These are phyloP conservation scores for Paecilomyces variotii DNA, from an alignment of 2,329 filamentous ascomycete species.

Conservation along the genomic window DNA sequence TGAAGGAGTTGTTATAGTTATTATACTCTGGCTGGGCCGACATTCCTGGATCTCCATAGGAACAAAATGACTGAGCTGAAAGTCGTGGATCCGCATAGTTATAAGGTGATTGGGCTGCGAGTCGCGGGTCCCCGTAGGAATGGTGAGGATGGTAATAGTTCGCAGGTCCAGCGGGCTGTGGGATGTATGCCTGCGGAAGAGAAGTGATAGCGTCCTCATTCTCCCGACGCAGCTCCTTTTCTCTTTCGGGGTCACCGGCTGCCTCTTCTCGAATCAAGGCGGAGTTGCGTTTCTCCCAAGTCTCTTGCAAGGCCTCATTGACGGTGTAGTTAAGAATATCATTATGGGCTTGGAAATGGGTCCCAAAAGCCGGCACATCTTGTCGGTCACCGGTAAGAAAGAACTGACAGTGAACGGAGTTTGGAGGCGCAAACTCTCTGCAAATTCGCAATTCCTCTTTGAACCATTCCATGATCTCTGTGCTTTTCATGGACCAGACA, in stretches of 20 bases:
- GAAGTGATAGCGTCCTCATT: slow-evolving; percentile 79
- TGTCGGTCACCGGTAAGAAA: slow-evolving; percentile 77
- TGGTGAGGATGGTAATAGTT: slow-evolving; percentile 7
- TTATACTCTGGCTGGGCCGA: not conserved
- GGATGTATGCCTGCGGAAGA: slow-evolving; percentile 51
- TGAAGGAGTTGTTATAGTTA: slow-evolving; percentile 39
- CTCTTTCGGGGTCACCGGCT: slow-evolving; percentile 66
- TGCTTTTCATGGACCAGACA: slow-evolving; percentile 85
- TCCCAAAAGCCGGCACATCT: slow-evolving; percentile 35
- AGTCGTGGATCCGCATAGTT: slow-evolving; percentile 1
- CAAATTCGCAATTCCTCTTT: slow-evolving; percentile 89
- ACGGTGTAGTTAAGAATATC: slow-evolving; percentile 76
- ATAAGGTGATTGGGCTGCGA: slow-evolving; percentile 6
- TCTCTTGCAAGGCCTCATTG: slow-evolving; percentile 77
- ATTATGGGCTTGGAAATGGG: slow-evolving; percentile 54
- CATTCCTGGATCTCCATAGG: not conserved
- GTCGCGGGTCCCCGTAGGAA: not conserved
- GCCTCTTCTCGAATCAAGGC: slow-evolving; percentile 76
- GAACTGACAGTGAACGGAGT: slow-evolving; percentile 87
- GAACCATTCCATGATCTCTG: slow-evolving; percentile 97
- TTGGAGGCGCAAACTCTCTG: slow-evolving; percentile 77
- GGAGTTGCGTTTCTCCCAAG: slow-evolving; percentile 80
- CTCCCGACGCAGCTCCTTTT: slow-evolving; percentile 70
- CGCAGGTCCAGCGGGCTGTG: slow-evolving; percentile 7
- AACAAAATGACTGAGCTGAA: slow-evolving; percentile 3